Evolutionary conservation across 208 protist species (phyloP).

Genomic region (Wallacemonas sp.): DNA sequence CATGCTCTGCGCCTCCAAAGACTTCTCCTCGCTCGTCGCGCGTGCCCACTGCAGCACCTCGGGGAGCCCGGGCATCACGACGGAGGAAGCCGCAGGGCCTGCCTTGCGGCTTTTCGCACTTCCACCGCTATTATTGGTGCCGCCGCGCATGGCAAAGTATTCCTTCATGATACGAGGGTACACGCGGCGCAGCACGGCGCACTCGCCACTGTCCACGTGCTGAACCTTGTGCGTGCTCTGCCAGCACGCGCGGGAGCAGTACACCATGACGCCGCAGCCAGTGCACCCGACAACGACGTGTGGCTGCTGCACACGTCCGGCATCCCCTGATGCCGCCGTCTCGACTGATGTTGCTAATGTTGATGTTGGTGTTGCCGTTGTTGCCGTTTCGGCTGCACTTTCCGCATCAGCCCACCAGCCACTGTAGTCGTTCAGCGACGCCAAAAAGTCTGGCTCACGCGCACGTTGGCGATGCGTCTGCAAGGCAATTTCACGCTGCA

Average conservation of each 20-base stretch:
- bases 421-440: slow-evolving; percentile 14
- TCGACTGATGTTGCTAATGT: too few species aligned
- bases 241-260: slow-evolving; percentile 62
- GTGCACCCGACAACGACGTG: slow-evolving; percentile 43
- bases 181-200: slow-evolving; percentile 44
- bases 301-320: slow-evolving; percentile 3
- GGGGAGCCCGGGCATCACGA: slow-evolving; percentile 31
- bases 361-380: background rate
- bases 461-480: slow-evolving; percentile 21
- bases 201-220: slow-evolving; percentile 52
- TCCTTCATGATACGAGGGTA: slow-evolving; percentile 61
- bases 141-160: slow-evolving; percentile 30
- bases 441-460: background rate
- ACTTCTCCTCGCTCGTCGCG: slow-evolving; percentile 41
- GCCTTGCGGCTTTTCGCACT: background rate
- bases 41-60: slow-evolving; percentile 48
- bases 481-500: slow-evolving; percentile 35
- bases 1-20: slow-evolving; percentile 52
- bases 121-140: background rate
- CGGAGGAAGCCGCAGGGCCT: background rate
- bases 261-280: slow-evolving; percentile 61
- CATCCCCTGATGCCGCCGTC: too few species aligned
- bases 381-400: too few species aligned
- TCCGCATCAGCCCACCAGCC: slow-evolving; percentile 18
- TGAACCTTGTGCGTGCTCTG: slow-evolving; percentile 19